Percentiles rank a stretch among this genome's conserved stretches.
Evolutionary conservation across 345 rosid genomes (phyloP).

Genomic region (Bruguiera parviflora): DNA sequence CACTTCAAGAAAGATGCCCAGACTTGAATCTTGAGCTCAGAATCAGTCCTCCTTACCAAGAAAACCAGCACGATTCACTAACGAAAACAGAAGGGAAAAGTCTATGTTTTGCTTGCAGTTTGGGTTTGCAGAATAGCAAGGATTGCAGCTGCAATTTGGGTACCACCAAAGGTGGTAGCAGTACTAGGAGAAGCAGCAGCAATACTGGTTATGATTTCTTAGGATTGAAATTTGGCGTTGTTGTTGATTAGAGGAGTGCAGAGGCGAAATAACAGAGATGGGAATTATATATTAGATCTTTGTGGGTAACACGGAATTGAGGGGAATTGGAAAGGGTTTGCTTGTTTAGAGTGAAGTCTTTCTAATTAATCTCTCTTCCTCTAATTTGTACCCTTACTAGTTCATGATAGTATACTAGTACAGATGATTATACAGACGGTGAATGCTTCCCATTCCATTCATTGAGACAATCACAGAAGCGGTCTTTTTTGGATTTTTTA

Average conservation of each 20-base stretch:
- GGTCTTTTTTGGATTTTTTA: too few species aligned
- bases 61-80: conserved; percentile 14
- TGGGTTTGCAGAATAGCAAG: conserved; percentile 52
- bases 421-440: conserved; percentile 1
- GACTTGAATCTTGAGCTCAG: conserved; percentile 87
- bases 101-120: conserved; percentile 47
- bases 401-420: neutral
- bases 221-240: conserved; percentile 63
- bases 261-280: conserved; percentile 47
- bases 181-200: conserved; percentile 21
- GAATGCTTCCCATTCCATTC: neutral
- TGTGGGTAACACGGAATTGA: conserved; percentile 2
- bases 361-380: neutral
- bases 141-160: conserved; percentile 46
- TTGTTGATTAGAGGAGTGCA: conserved; percentile 54
- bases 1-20: conserved; percentile 43
- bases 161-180: conserved; percentile 10
- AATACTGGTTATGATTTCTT: conserved; percentile 63
- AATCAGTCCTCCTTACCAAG: conserved; percentile 68
- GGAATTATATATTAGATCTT: neutral
- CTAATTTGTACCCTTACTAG: conserved; percentile 7
- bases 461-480: neutral
- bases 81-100: conserved; percentile 18
- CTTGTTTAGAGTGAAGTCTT: conserved; percentile 6
- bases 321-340: conserved; percentile 7